Evolutionary conservation across 148 eudicot species (phyloP), one percentile per base, ranked within the genome.

Genomic region (Simmondsia chinensis): DNA sequence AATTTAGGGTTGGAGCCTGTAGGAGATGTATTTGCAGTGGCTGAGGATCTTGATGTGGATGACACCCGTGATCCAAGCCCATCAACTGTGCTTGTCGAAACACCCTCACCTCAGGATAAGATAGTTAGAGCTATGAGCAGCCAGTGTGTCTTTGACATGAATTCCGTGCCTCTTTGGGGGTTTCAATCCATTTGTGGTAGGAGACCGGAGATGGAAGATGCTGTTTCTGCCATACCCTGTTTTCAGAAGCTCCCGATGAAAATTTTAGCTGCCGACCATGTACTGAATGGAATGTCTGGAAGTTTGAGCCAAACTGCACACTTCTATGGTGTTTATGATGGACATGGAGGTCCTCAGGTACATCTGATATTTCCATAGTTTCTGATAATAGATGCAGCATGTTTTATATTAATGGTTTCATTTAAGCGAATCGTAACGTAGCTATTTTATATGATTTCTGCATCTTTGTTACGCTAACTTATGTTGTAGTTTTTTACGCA

Each of bases 301-400:
- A 42, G 47, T 39, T 43, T 58, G 39, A 54, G 50, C 38, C 69
- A 76, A 30, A 39, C 46, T 22, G 59, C 48, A 18, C 63, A 68
- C 47, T 68, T 76, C 35, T 72, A 68, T 50, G 72, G 78, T 37
- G 82, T 76, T 50, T 76, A 76, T 57, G 82, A 76, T 58, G 82
- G 82, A 10, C 82, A 72, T 39, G 82, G 82, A 15, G 82, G 82
- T 26, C 57, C 60, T 61, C 78, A 76, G 82, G 82, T 76, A 54
- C 11, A 14, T 32, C 9, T 7, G 11, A 9, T 24, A 13, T 52
- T 23, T 48, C 33, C 27, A 16, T 27, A 31, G 9, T 33, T 11
- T 29, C 20, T n/a, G 11, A 0, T 35, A 11, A 5, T 39, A 2
- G 42, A 4, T 33, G 5, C 8, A 20, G 5, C 12, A 1, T 7